These are phyloP conservation scores for Metschnikowia baotianmanensis DNA, from an alignment of 805 yeast genomes.

Conservation along the genomic window DNA sequence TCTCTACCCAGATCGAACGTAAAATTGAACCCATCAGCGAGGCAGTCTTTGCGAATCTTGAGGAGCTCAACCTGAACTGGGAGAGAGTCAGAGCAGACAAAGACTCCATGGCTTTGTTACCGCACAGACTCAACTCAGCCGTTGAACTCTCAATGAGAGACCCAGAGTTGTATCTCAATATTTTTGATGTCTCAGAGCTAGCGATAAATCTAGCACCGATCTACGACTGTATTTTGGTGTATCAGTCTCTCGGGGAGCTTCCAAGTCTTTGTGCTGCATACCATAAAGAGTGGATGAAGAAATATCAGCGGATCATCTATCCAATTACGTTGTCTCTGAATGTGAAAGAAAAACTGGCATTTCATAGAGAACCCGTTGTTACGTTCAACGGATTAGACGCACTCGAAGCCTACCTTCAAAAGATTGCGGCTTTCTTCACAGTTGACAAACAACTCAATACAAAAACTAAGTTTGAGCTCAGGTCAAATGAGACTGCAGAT, in stretches of 20 bases:
- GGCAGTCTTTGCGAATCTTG: conserved; percentile 52
- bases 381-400: conserved; percentile 31
- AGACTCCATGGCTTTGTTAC: conserved; percentile 37
- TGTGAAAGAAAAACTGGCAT: conserved; percentile 24
- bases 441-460: conserved; percentile 68
- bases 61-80: conserved; percentile 61
- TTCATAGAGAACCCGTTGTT: conserved; percentile 32
- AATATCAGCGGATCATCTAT: conserved; percentile 68
- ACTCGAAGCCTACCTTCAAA: conserved; percentile 55
- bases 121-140: conserved; percentile 78
- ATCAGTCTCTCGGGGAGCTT: conserved; percentile 64
- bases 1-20: conserved; percentile 57
- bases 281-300: conserved; percentile 66
- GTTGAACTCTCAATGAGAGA: conserved; percentile 77
- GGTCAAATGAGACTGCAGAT: conserved; percentile 58
- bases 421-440: conserved; percentile 72
- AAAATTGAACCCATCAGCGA: conserved; percentile 61
- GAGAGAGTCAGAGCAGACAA: conserved; percentile 43
- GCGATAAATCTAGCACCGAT: conserved; percentile 65
- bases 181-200: conserved; percentile 41
- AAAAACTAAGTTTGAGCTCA: conserved; percentile 61
- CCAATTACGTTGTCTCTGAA: conserved; percentile 47
- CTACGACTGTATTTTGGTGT: conserved; percentile 81
- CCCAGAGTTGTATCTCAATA: conserved; percentile 46
- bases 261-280: conserved; percentile 61